A percentile compares a stretch with the other conserved stretches of the same genome.
phyloP scores from a whole-genome alignment of 1,139 yeast species.

The Blastobotrys indianensis region DNA sequence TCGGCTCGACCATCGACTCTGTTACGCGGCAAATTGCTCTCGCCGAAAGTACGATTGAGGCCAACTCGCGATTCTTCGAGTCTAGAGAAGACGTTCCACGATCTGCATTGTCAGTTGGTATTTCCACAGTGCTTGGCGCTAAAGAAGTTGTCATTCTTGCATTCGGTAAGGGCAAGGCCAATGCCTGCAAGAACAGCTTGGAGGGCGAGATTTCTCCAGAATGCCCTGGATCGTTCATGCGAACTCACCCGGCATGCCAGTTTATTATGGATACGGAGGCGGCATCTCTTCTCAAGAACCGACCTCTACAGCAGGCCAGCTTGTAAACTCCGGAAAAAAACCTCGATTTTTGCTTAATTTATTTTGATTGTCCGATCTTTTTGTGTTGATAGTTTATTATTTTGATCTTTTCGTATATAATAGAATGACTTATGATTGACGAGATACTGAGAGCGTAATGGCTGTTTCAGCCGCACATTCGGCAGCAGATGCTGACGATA shows the following conservation, averaged over 20 bases:
- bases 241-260: slow-evolving; percentile 21
- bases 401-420: too few species aligned
- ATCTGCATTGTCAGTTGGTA: slow-evolving; percentile 53
- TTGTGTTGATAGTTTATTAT: too few species aligned
- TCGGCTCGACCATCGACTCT: slow-evolving; percentile 47
- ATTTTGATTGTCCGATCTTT: too few species aligned
- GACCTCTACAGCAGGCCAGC: not conserved
- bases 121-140: slow-evolving; percentile 56
- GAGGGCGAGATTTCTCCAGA: slow-evolving; percentile 22
- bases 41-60: slow-evolving; percentile 49
- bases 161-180: slow-evolving; percentile 27
- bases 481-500: too few species aligned
- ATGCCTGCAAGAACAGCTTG: slow-evolving; percentile 25
- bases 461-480: not conserved
- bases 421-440: too few species aligned
- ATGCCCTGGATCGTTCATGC: slow-evolving; percentile 29
- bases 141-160: slow-evolving; percentile 43
- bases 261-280: slow-evolving; percentile 25
- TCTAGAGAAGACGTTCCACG: slow-evolving; percentile 47
- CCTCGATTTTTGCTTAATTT: too few species aligned
- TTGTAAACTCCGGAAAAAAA: too few species aligned
- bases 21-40: slow-evolving; percentile 46
- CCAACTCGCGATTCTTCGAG: slow-evolving; percentile 52
- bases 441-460: too few species aligned
- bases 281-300: slow-evolving; percentile 12